Percentiles rank a stretch among this genome's conserved stretches.
Evolutionary conservation across 1,139 yeast species (phyloP).

Genomic region (Suzukiozyma palmioleophila): DNA sequence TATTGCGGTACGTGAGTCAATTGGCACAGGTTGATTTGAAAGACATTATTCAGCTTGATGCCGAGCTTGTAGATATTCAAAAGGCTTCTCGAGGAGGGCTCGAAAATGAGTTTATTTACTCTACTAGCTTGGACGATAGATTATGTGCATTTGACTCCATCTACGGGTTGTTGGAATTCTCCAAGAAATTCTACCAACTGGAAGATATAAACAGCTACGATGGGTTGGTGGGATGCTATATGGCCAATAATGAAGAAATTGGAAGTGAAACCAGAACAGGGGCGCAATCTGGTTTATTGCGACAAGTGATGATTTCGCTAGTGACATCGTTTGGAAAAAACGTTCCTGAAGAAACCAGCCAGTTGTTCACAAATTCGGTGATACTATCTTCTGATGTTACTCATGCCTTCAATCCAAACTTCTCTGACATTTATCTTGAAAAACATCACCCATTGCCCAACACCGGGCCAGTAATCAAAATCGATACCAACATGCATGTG

Average conservation of each 20-base stretch:
- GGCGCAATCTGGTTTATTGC: constrained; percentile 48
- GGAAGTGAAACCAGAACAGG: constrained; percentile 60
- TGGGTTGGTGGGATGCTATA: constrained; percentile 45
- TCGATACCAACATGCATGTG: constrained; percentile 77
- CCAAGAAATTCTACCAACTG: constrained; percentile 13
- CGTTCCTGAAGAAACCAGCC: constrained; percentile 15
- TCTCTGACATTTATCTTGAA: constrained; percentile 57
- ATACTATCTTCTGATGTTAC: constrained; percentile 65
- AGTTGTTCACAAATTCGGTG: constrained; percentile 46
- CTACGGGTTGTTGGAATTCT: constrained; percentile 42
- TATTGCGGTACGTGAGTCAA: constrained; percentile 54
- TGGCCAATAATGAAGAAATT: constrained; percentile 61
- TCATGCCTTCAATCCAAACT: constrained; percentile 63
- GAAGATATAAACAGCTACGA: constrained; percentile 23
- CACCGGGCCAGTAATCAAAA: constrained; percentile 63
- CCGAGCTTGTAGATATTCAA: constrained; percentile 64
- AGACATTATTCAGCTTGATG: constrained; percentile 53
- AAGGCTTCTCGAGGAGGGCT: constrained; percentile 59
- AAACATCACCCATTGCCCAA: constrained; percentile 76
- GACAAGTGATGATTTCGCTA: constrained; percentile 8
- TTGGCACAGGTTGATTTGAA: constrained; percentile 45
- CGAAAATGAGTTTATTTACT: constrained; percentile 55
- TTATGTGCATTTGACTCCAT: constrained; percentile 61
- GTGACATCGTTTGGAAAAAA: constrained; percentile 9
- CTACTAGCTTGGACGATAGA: constrained; percentile 66